Conservation (phyloP, 345 rosid species). For the Hevea brasiliensis region DNA sequence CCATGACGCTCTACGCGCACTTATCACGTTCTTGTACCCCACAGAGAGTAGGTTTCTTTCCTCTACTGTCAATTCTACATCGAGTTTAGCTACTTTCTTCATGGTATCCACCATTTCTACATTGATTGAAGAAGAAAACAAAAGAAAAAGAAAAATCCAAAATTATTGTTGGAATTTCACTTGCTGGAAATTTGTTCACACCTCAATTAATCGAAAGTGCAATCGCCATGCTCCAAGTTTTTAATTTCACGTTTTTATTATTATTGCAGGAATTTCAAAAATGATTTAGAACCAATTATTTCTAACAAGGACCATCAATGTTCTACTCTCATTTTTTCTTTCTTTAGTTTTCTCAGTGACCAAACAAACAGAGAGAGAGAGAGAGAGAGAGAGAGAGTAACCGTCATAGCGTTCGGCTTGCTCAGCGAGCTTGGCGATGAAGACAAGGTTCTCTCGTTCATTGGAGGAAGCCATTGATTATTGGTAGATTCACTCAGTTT, state of each 20-base stretch:
- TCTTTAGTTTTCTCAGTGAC: constrained; percentile 3
- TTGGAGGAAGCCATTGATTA: constrained; percentile 35
- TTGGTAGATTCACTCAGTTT: neutral
- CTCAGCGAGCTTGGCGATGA: constrained; percentile 58
- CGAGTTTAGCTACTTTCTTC: constrained; percentile 24
- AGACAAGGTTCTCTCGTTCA: constrained; percentile 48
- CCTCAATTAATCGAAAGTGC: neutral
- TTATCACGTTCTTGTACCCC: constrained; percentile 22
- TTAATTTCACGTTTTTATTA: neutral
- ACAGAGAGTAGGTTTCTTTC: constrained; percentile 28
- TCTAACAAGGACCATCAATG: neutral
- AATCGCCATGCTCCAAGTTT: neutral
- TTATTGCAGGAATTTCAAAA: neutral
- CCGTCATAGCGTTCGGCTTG: constrained; percentile 64
- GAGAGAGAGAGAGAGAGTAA: constrained; percentile 16
- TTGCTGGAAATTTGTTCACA: neutral
- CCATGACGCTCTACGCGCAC: constrained; percentile 23
- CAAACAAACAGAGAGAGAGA: constrained; percentile 1
- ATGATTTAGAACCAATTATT: neutral
- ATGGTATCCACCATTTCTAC: constrained; percentile 30
- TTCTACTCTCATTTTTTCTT: neutral
- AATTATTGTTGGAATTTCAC: neutral
- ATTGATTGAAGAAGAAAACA: neutral
- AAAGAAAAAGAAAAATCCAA: neutral
- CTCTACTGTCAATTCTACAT: constrained; percentile 23